These are phyloP conservation scores for Diaporthe longicolla DNA, from an alignment of 2,329 filamentous ascomycete species.

Conservation along the genomic window DNA sequence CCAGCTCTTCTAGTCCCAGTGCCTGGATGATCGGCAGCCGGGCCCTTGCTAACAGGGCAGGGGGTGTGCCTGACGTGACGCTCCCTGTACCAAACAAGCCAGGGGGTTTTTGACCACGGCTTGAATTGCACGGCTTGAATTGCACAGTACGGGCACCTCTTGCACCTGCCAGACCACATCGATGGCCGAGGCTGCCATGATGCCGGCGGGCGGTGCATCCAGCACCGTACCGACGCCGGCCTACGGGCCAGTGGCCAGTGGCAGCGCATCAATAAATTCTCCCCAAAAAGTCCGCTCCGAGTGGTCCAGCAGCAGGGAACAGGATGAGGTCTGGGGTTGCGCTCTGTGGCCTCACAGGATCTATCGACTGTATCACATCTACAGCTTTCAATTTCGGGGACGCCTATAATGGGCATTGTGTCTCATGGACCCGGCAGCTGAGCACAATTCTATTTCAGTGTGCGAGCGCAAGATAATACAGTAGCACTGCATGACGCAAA, in stretches of 20 bases:
- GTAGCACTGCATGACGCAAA: conserved; percentile 33
- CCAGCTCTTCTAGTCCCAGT: conserved; percentile 23
- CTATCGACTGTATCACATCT: background rate
- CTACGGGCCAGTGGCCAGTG: background rate
- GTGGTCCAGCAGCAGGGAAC: background rate
- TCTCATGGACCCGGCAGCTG: background rate
- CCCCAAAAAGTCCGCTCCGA: background rate
- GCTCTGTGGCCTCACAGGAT: background rate
- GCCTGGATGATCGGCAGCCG: conserved; percentile 36
- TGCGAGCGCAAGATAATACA: background rate
- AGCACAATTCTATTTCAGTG: background rate
- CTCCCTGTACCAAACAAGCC: conserved; percentile 12
- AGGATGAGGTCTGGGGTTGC: background rate
- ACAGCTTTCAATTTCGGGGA: background rate
- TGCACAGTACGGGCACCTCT: background rate
- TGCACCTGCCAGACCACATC: conserved; percentile 15
- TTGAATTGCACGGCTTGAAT: background rate
- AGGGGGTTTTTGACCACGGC: background rate
- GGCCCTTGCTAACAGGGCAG: conserved; percentile 7
- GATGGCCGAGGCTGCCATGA: conserved; percentile 12
- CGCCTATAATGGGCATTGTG: background rate
- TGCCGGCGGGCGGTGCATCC: background rate
- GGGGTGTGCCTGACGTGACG: conserved; percentile 16
- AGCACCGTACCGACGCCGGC: background rate
- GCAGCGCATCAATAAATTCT: background rate